Evolutionary conservation across 129 eudicot species (phyloP).

Genomic region (Ambrosia artemisiifolia): DNA sequence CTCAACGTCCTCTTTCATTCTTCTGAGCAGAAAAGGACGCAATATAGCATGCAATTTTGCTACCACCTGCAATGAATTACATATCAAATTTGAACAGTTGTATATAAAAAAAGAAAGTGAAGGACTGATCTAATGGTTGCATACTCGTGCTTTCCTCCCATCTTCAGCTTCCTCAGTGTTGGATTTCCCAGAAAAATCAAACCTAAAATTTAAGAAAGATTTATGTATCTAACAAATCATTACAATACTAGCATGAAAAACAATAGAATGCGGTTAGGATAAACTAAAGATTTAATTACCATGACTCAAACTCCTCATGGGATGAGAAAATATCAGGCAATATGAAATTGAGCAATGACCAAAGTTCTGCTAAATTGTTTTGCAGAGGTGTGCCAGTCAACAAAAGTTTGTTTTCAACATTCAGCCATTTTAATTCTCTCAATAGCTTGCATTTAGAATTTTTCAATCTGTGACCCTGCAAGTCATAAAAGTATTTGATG

Average conservation of each 20-base stretch:
- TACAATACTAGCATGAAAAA: neutral
- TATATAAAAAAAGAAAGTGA: neutral
- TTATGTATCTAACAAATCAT: neutral
- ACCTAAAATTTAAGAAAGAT: slow-evolving; percentile 42
- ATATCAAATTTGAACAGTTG: neutral
- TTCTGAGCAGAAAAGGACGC: slow-evolving; percentile 91
- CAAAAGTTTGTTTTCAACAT: slow-evolving; percentile 83
- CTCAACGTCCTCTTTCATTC: slow-evolving; percentile 94
- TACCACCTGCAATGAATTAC: slow-evolving; percentile 61
- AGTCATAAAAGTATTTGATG: slow-evolving; percentile 1
- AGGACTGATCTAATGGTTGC: neutral
- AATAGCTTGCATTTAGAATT: slow-evolving; percentile 77
- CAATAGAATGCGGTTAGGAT: neutral
- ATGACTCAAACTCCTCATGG: slow-evolving; percentile 89
- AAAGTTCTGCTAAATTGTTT: slow-evolving; percentile 94
- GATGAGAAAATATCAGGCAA: slow-evolving; percentile 98
- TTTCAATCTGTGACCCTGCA: slow-evolving; percentile 93
- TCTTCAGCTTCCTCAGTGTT: slow-evolving; percentile 79
- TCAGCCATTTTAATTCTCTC: slow-evolving; percentile 60
- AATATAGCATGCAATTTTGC: slow-evolving; percentile 86
- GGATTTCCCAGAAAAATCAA: slow-evolving; percentile 87
- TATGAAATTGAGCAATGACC: slow-evolving; percentile 93
- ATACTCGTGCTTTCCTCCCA: slow-evolving; percentile 68
- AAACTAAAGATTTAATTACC: slow-evolving; percentile 38
- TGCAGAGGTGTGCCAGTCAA: slow-evolving; percentile 99